Percentiles rank a stretch among this genome's conserved stretches.
Evolutionary conservation across 2,329 filamentous ascomycete genomes (phyloP).

Genomic region (Colletotrichum filicis): DNA sequence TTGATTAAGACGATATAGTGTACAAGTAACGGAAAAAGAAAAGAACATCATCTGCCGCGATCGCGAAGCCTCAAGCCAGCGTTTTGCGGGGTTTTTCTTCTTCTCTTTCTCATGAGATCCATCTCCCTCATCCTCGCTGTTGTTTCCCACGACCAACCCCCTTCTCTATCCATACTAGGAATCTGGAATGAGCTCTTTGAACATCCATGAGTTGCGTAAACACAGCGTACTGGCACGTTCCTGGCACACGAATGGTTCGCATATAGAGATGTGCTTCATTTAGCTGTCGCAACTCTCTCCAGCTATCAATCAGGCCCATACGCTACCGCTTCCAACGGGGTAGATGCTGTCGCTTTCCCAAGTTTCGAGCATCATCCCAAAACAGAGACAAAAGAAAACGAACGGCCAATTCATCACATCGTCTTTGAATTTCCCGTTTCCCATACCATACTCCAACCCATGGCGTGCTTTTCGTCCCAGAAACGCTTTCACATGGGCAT

Average conservation of each 20-base stretch:
- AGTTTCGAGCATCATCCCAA: constrained; percentile 9
- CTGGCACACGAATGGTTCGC: constrained; percentile 14
- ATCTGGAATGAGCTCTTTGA: background rate
- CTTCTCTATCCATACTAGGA: background rate
- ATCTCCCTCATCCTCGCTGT: background rate
- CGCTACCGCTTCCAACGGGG: constrained; percentile 1
- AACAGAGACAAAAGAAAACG: background rate
- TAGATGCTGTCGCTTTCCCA: constrained; percentile 2
- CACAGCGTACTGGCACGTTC: background rate
- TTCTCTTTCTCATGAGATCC: background rate
- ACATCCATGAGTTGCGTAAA: constrained; percentile 1
- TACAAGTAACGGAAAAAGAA: constrained; percentile 18
- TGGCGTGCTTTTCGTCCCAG: constrained; percentile 9
- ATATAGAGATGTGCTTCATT: constrained; percentile 20
- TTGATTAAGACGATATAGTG: constrained; percentile 30
- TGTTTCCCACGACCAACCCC: background rate
- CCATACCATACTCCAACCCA: constrained; percentile 22
- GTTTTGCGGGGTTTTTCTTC: background rate
- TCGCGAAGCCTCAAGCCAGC: constrained; percentile 25
- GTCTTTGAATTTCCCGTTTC: constrained; percentile 20
- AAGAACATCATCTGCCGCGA: background rate
- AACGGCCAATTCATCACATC: constrained; percentile 32
- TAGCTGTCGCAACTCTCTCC: constrained; percentile 11
- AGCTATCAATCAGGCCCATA: background rate
- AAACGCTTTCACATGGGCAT: background rate